These are phyloP conservation scores for Pichia sp. DNA, from an alignment of 1,139 yeast genomes.

Conservation along the genomic window DNA sequence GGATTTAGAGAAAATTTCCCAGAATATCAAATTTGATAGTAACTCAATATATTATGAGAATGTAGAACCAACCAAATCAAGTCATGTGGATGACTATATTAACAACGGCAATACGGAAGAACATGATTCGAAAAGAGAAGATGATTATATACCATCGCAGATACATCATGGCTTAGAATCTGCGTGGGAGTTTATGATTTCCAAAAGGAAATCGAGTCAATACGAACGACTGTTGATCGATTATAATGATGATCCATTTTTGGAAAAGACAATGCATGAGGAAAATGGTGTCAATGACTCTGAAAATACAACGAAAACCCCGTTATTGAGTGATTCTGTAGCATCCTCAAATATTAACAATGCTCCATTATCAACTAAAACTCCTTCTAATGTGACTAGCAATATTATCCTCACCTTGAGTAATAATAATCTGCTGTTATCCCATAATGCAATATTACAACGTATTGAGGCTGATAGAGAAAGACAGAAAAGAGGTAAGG, in stretches of 20 bases:
- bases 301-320: not conserved
- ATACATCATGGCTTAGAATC: constrained; percentile 6
- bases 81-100: constrained; percentile 14
- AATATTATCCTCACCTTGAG: constrained; percentile 2
- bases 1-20: constrained; percentile 31
- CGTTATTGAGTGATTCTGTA: constrained; percentile 1
- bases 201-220: constrained; percentile 42
- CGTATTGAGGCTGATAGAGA: constrained; percentile 88
- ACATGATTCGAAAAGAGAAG: not conserved
- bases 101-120: constrained; percentile 11
- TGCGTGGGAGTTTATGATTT: constrained; percentile 43
- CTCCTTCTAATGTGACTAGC: not conserved
- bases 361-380: not conserved
- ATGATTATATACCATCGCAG: constrained; percentile 8
- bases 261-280: not conserved
- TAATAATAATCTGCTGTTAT: constrained; percentile 3
- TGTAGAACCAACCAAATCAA: constrained; percentile 9
- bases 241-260: constrained; percentile 12
- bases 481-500: constrained; percentile 71
- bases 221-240: constrained; percentile 33
- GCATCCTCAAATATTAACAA: not conserved
- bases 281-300: not conserved
- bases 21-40: constrained; percentile 30
- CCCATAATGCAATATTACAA: constrained; percentile 45
- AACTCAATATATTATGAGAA: not conserved